Base-by-base conservation (phyloP, 176 grass and related monocot species). In the Musa troglodytarum region DNA sequence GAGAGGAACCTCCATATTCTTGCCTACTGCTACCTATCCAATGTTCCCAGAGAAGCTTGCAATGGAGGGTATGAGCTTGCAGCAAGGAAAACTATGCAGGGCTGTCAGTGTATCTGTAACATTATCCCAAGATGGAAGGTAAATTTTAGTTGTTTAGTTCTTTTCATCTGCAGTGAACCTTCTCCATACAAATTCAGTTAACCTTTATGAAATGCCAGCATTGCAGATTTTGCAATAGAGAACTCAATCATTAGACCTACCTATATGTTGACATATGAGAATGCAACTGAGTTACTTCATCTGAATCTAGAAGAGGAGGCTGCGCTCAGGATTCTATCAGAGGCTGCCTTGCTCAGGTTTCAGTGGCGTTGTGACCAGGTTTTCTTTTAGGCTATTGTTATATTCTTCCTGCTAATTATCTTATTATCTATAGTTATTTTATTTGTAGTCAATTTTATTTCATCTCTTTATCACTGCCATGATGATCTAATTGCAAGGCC, bases 191-290 rank as follows among this genome's bases (percentile, higher is more conserved):
- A 81, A 67, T 29, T 54, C 70, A 54, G 70, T 83, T 79, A 75
- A 54, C 76, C 49, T 54, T 79, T 82, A 62, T 80, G 34, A 12
- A 79, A 8, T 82, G 25, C 77, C 87, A 98, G 94, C 77, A 87
- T 98, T 91, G 86, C 91, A 81, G 90, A 98, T 84, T 93, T 87
- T 82, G 26, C 82, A 2, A 77, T 98, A 81, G 88, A 91, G 64
- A 98, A 93, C 62, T 91, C 90, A 76, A 20, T 88, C n/a, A 98
- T 98, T 78, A 88, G 78, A 80, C 94, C 94, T 76, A 98, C 94
- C 68, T 98, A 98, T 84, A 93, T 93, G 94, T 78, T 98, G 81
- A 98, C 88, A 12, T 98, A 98, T 89, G 94, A 98, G 82, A 88
- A 88, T 80, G 94, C 94, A 75, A 86, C 85, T 65, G 94, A 93